phyloP scores from a whole-genome alignment of 2,329 filamentous ascomycete genomes.

The Trichophyton benhamiae region DNA sequence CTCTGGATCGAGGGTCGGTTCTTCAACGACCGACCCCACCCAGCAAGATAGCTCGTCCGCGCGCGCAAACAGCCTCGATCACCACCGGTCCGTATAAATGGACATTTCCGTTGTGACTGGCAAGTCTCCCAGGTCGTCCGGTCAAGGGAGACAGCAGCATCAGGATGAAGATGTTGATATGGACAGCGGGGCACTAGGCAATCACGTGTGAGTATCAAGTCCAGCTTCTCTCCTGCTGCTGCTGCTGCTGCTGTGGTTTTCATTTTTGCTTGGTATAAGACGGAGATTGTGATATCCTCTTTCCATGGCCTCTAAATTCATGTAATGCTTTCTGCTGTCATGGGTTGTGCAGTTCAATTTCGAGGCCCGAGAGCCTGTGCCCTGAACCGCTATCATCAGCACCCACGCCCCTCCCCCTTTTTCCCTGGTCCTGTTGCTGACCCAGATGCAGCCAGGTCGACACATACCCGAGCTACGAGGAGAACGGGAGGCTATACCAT shows the following conservation, averaged over 20 bases:
- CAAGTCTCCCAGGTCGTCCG: conserved; percentile 9
- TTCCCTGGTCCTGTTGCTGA: conserved; percentile 2
- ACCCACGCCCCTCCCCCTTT: not conserved
- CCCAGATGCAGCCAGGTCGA: conserved; percentile 22
- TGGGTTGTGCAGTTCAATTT: not conserved
- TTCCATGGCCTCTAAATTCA: not conserved
- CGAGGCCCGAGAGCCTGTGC: not conserved
- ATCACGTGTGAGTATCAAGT: conserved; percentile 10
- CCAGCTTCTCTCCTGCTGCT: not conserved
- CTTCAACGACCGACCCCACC: conserved; percentile 5
- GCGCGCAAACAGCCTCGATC: conserved; percentile 2
- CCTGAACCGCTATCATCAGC: too few relatives aligned
- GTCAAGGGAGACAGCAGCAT: conserved; percentile 7
- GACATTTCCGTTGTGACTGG: conserved; percentile 15
- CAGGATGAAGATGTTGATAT: conserved; percentile 7
- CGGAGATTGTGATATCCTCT: too few relatives aligned
- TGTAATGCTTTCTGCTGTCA: not conserved
- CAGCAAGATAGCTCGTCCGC: conserved; percentile 8
- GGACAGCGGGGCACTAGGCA: conserved; percentile 6
- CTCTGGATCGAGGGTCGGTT: conserved; percentile 10
- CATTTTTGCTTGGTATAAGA: not conserved
- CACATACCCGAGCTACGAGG: conserved; percentile 38
- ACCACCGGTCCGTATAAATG: conserved; percentile 9
- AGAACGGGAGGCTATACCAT: conserved; percentile 61
- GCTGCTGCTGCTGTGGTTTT: not conserved